phyloP scores from a whole-genome alignment of 306 rosid genomes.

The Morella rubra region DNA sequence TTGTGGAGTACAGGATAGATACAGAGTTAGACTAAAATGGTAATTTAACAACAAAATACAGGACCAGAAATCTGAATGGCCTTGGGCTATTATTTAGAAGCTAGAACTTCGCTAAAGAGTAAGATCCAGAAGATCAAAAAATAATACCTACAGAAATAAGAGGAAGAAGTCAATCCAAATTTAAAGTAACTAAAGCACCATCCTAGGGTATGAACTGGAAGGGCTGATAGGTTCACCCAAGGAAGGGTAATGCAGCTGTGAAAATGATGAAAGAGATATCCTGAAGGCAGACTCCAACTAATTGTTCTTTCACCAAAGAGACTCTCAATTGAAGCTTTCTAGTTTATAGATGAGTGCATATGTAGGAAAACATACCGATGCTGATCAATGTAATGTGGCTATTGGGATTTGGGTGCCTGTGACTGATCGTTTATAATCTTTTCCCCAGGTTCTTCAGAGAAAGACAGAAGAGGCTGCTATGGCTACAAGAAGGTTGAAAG shows the following conservation, averaged over 20 bases:
- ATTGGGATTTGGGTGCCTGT: slow-evolving; percentile 3
- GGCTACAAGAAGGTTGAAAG: slow-evolving; percentile 71
- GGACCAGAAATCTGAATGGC: neutral
- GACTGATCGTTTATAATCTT: slow-evolving; percentile 13
- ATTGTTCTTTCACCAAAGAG: neutral
- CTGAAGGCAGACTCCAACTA: neutral
- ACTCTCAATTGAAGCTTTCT: neutral
- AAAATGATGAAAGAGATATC: slow-evolving; percentile 1
- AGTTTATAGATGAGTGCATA: neutral
- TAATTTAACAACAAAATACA: neutral
- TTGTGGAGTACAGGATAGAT: neutral
- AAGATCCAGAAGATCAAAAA: neutral
- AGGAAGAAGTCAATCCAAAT: neutral
- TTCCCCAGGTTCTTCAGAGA: slow-evolving; percentile 74
- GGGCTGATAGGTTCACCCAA: neutral
- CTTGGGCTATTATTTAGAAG: neutral
- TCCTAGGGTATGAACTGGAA: neutral
- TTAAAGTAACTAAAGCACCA: neutral
- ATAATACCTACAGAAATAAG: neutral
- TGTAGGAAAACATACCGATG: neutral
- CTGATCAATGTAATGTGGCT: slow-evolving; percentile 1
- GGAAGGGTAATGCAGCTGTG: neutral
- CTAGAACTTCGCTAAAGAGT: neutral
- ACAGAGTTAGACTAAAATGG: too few species aligned
- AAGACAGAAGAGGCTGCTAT: slow-evolving; percentile 85